These are phyloP conservation scores for Epichloe uncinata DNA, from an alignment of 2,329 filamentous ascomycete genomes.

Conservation along the genomic window DNA sequence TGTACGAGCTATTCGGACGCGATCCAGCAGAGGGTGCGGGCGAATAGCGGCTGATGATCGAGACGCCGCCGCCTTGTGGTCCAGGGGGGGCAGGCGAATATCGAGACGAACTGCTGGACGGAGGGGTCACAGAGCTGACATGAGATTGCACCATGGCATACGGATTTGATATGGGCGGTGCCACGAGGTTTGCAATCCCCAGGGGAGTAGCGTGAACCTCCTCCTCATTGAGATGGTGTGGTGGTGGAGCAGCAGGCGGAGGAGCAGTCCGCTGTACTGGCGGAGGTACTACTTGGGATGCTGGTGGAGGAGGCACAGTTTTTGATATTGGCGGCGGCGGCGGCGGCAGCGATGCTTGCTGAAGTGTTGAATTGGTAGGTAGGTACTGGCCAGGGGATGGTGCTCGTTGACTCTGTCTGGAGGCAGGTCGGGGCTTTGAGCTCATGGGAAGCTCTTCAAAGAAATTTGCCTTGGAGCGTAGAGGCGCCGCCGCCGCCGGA, in stretches of 20 bases:
- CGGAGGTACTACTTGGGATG: constrained; percentile 9
- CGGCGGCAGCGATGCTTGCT: constrained; percentile 14
- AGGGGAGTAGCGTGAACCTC: constrained; percentile 7
- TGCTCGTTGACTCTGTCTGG: constrained; percentile 35
- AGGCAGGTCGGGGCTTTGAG: constrained; percentile 46
- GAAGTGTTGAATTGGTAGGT: background rate
- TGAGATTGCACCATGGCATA: constrained; percentile 35
- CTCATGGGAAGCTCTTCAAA: constrained; percentile 64
- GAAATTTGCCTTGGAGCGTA: constrained; percentile 42
- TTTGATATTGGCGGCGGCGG: constrained; percentile 17
- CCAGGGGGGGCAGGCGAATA: constrained; percentile 49
- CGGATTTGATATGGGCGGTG: constrained; percentile 38
- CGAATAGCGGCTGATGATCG: constrained; percentile 38
- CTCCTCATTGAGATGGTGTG: constrained; percentile 6
- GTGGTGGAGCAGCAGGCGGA: constrained; percentile 12
- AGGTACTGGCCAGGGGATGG: constrained; percentile 24
- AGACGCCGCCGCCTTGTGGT: constrained; percentile 22
- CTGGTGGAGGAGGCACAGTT: constrained; percentile 13
- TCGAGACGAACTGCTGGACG: constrained; percentile 26
- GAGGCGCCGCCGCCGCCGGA: constrained; percentile 20
- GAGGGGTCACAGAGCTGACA: constrained; percentile 17
- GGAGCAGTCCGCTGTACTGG: constrained; percentile 8
- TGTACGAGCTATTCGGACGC: constrained; percentile 30
- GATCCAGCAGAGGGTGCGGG: constrained; percentile 27
- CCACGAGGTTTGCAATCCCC: constrained; percentile 32